These are phyloP conservation scores for Zea luxurians DNA, from an alignment of 176 grass and related monocot species.

Conservation along the genomic window DNA sequence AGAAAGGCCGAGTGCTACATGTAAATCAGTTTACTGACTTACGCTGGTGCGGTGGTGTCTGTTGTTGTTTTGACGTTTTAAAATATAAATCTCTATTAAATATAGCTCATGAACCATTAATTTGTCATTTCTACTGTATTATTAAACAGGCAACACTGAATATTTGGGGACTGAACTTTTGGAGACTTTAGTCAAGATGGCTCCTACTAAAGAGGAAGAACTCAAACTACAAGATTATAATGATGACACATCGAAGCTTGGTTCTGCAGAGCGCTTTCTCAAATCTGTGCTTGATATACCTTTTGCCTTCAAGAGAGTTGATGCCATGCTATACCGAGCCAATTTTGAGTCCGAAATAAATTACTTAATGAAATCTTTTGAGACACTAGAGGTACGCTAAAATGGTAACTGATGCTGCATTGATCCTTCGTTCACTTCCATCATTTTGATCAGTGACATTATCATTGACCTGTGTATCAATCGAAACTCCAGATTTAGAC, in stretches of 20 bases:
- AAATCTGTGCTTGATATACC: conserved; percentile 89
- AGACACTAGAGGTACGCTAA: conserved; percentile 78
- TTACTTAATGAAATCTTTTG: conserved; percentile 89
- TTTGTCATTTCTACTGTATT: conserved; percentile 12
- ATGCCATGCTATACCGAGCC: conserved; percentile 91
- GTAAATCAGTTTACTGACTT: background rate
- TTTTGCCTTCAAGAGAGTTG: conserved; percentile 97
- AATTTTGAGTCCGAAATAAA: conserved; percentile 97
- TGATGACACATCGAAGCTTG: conserved; percentile 72
- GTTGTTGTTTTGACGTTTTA: background rate
- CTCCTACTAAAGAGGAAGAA: conserved; percentile 98
- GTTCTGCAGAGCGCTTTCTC: conserved; percentile 84
- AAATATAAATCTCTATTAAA: conserved; percentile 8
- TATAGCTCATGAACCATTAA: background rate
- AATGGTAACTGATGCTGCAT: background rate
- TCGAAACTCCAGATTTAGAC: conserved; percentile 14
- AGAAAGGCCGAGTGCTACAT: background rate
- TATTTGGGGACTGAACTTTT: conserved; percentile 86
- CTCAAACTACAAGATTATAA: conserved; percentile 75
- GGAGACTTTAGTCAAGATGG: conserved; percentile 99
- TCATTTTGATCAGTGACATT: background rate
- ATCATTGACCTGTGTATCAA: conserved; percentile 6
- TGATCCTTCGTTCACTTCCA: conserved; percentile 6
- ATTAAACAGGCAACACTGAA: conserved; percentile 74
- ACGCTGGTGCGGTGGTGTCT: background rate